Conservation (phyloP, 495 filamentous ascomycete species). For the Neurospora tetraspora region DNA sequence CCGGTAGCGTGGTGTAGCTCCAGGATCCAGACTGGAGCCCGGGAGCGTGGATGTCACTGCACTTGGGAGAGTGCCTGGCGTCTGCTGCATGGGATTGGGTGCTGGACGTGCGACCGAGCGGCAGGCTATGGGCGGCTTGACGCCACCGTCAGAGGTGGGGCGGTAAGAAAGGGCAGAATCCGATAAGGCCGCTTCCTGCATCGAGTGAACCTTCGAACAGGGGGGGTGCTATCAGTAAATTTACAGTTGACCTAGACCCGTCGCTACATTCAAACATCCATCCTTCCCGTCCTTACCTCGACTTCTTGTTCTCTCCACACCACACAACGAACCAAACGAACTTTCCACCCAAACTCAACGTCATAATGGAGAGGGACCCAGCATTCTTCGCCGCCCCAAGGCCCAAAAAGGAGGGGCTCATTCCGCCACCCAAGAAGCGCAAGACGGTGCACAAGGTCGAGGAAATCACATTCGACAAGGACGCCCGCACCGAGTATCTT, state of each 20-base stretch:
- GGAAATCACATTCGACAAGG: constrained; percentile 75
- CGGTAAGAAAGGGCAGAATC: not conserved
- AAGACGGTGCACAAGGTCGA: constrained; percentile 52
- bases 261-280: not conserved
- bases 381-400: constrained; percentile 40
- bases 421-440: constrained; percentile 52
- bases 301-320: not conserved
- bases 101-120: not conserved
- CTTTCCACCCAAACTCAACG: not conserved
- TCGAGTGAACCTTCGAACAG: not conserved
- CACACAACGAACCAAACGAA: not conserved
- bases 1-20: not conserved
- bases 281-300: not conserved
- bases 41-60: not conserved
- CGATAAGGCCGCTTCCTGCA: not conserved
- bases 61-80: not conserved
- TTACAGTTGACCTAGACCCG: not conserved
- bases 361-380: not conserved
- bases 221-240: not conserved
- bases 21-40: not conserved
- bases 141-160: not conserved
- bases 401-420: constrained; percentile 34
- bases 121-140: not conserved
- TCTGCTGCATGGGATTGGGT: not conserved
- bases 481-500: constrained; percentile 71